phyloP scores from a whole-genome alignment of 2,329 filamentous ascomycete species.

The Ophiostoma sp. region DNA sequence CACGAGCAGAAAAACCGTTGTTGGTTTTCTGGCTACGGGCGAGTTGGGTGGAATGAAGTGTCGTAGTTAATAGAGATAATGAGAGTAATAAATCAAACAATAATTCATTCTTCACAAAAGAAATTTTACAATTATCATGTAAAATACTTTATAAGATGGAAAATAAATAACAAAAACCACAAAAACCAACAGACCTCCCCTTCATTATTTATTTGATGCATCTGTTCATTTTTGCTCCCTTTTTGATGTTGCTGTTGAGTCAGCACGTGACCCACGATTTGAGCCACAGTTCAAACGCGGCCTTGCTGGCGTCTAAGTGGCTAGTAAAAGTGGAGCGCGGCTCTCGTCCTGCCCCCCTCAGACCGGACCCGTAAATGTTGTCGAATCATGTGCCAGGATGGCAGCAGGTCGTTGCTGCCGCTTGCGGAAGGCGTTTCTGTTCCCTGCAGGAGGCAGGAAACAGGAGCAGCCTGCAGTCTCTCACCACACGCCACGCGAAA shows the following conservation, averaged over 20 bases:
- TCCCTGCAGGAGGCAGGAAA: neutral
- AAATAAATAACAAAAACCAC: neutral
- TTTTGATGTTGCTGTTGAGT: neutral
- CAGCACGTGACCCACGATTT: neutral
- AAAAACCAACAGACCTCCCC: neutral
- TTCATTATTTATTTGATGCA: neutral
- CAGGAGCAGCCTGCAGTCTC: neutral
- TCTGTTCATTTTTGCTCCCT: neutral
- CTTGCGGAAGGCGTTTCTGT: neutral
- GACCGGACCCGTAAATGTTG: neutral
- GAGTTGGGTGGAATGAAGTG: too few species aligned
- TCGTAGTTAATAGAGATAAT: too few species aligned
- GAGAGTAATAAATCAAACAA: too few species aligned
- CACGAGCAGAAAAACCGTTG: too few species aligned
- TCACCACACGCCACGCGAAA: neutral
- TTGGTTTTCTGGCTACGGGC: too few species aligned
- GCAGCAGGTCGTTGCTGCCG: neutral
- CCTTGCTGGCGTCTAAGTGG: neutral
- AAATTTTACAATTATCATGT: too few species aligned
- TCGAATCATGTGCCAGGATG: slow-evolving; percentile 4
- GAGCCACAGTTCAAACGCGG: neutral
- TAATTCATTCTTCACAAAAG: too few species aligned
- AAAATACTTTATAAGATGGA: too few species aligned
- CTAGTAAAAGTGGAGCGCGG: neutral
- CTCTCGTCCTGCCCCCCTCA: neutral